These are phyloP conservation scores for Exutisphaerella laricina DNA, from an alignment of 2,329 filamentous ascomycete species.

Conservation along the genomic window DNA sequence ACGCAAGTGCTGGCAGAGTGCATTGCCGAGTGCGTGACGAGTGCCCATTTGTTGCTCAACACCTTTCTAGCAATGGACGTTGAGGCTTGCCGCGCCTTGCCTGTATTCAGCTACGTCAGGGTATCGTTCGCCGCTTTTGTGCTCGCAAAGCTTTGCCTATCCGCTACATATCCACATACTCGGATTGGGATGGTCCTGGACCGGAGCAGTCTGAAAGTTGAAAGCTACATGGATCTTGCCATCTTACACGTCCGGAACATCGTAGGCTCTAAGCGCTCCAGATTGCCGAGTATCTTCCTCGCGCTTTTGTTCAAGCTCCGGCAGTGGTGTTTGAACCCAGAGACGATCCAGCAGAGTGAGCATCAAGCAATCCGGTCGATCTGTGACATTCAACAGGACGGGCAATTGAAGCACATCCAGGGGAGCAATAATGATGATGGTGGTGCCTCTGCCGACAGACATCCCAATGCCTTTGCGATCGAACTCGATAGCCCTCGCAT, in stretches of 20 bases:
- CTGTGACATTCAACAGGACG: neutral
- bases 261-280: slow-evolving; percentile 40
- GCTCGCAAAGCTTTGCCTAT: slow-evolving; percentile 68
- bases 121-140: slow-evolving; percentile 67
- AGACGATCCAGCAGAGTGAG: slow-evolving; percentile 12
- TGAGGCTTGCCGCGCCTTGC: slow-evolving; percentile 56
- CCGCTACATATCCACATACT: slow-evolving; percentile 57
- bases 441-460: neutral
- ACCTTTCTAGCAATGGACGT: slow-evolving; percentile 59
- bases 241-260: slow-evolving; percentile 62
- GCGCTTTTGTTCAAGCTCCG: slow-evolving; percentile 29
- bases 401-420: neutral
- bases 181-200: slow-evolving; percentile 66
- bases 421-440: neutral
- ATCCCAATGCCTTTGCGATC: neutral
- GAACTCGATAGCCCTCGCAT: slow-evolving; percentile 9
- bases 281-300: slow-evolving; percentile 28
- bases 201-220: slow-evolving; percentile 59
- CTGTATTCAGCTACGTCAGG: slow-evolving; percentile 66
- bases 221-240: slow-evolving; percentile 63
- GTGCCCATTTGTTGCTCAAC: slow-evolving; percentile 62
- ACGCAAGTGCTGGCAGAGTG: slow-evolving; percentile 61
- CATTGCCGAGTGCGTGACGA: slow-evolving; percentile 59
- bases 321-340: slow-evolving; percentile 28
- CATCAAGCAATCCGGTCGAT: slow-evolving; percentile 6